Evolutionary conservation across 768 basidiomycete genomes (phyloP), one percentile per base, ranked within the genome.

Genomic region (Asterophora lycoperdoides): DNA sequence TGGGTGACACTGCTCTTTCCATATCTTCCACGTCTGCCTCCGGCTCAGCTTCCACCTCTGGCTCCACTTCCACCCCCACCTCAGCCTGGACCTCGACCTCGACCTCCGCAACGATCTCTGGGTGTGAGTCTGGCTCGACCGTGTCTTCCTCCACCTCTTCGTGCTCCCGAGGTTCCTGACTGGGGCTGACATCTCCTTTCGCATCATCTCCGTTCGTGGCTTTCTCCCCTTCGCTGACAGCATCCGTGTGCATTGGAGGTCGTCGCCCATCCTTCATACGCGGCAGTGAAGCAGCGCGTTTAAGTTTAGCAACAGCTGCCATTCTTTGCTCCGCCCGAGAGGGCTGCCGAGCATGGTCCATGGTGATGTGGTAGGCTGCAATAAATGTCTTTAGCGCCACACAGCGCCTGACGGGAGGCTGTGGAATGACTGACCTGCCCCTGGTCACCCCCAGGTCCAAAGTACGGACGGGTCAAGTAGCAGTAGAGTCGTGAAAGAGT

Each of bases 231-330:
- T 91, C 89, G 60, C 88, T 90, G 43, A 89, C 80, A 15, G 81
- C 85, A 56, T 89, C 88, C 56, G 79, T 73, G 60, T 88, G 89
- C 88, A 90, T 89, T 41, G 85, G 89, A 0, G 91, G 92, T 36
- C 93, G 75, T 47, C 92, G 72, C 7, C 92, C 92, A 65, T 92
- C 88, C 65, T 92, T 92, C 84, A 89, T 89, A 53, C 93, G 78
- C 32, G 93, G 93, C 23, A 95, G 68, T 13, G 92, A 94, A 46
- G 92, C 89, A 36, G 93, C 93, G 58, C 93, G 83, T 69, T 88
- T 93, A 55, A 96, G 80, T 70, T 85, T 93, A 38, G 90, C 90
- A 40, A 95, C 86, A 9, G 92, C 89, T 46, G 81, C 79, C 62
- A 90, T 89, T 52, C 93, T 84, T 67, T 93, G 86, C 64, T 93